Conservation (phyloP, 306 rosid species). For the Vicia sativa region DNA sequence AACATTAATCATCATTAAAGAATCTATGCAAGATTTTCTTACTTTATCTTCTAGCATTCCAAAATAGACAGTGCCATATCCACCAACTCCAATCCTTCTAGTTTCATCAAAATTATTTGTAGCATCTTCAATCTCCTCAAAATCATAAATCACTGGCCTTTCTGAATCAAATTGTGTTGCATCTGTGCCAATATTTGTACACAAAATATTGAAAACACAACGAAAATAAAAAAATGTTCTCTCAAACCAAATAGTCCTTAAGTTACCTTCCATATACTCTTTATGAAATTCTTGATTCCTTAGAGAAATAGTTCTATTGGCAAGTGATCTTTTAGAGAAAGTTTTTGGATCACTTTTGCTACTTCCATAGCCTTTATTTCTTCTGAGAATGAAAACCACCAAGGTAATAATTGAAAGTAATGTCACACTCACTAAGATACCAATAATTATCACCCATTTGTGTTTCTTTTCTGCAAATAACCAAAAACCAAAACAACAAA, state of each 20-base stretch:
- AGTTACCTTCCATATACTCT: conserved; percentile 58
- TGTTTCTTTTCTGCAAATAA: conserved; percentile 46
- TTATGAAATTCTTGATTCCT: conserved; percentile 38
- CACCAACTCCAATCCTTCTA: conserved; percentile 77
- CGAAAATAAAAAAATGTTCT: background rate
- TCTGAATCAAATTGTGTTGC: conserved; percentile 66
- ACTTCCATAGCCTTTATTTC: conserved; percentile 32
- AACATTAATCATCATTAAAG: background rate
- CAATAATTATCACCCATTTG: conserved; percentile 42
- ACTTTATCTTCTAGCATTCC: conserved; percentile 71
- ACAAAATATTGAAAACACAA: background rate
- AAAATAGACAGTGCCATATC: conserved; percentile 73
- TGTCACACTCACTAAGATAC: conserved; percentile 47
- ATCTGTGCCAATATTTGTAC: conserved; percentile 43
- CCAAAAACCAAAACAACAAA: conserved; percentile 32
- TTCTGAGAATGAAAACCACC: conserved; percentile 44
- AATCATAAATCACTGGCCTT: conserved; percentile 51
- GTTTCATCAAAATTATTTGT: conserved; percentile 61
- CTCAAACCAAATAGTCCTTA: background rate
- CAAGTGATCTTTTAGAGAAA: conserved; percentile 43
- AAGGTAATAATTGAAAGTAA: conserved; percentile 48
- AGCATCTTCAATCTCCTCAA: conserved; percentile 74
- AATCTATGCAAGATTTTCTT: conserved; percentile 35
- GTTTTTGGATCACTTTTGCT: conserved; percentile 40
- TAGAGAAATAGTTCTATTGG: conserved; percentile 44